Evolutionary conservation across 1,284 basidiomycete genomes (phyloP).

Genomic region (Ganoderma leucocontextum): DNA sequence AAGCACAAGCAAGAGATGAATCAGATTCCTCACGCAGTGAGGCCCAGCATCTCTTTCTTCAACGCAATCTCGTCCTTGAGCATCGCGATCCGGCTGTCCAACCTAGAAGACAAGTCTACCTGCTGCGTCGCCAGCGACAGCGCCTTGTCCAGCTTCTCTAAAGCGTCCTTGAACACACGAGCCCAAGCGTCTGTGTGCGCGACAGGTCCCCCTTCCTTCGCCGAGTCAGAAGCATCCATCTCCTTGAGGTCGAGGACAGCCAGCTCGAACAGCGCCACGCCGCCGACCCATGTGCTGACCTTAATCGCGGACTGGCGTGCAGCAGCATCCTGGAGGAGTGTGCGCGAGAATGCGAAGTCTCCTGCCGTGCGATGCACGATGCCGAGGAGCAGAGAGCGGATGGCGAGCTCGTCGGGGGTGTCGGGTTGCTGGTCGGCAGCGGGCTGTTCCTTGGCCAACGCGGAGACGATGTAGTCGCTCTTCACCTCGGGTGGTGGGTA

Average conservation of each 20-base stretch:
- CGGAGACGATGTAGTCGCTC: constrained; percentile 42
- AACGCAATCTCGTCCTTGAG: constrained; percentile 71
- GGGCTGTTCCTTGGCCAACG: constrained; percentile 19
- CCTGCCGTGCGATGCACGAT: constrained; percentile 67
- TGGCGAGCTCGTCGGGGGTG: constrained; percentile 73
- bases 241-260: constrained; percentile 72
- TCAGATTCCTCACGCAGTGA: constrained; percentile 16
- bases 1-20: background rate
- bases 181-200: constrained; percentile 53
- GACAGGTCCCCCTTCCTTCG: constrained; percentile 25
- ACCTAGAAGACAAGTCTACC: constrained; percentile 69
- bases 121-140: constrained; percentile 57
- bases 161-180: constrained; percentile 54
- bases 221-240: constrained; percentile 37
- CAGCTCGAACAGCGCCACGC: constrained; percentile 71
- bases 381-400: constrained; percentile 74
- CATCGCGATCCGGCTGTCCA: constrained; percentile 76
- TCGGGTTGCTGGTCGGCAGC: constrained; percentile 54
- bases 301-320: constrained; percentile 48
- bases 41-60: constrained; percentile 56
- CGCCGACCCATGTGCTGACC: constrained; percentile 70
- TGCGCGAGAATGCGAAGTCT: constrained; percentile 52
- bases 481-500: constrained; percentile 52
- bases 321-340: constrained; percentile 60
- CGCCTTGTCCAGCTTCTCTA: constrained; percentile 60